phyloP scores from a whole-genome alignment of 1,284 basidiomycete genomes.

The Ceratobasidium sp. region DNA sequence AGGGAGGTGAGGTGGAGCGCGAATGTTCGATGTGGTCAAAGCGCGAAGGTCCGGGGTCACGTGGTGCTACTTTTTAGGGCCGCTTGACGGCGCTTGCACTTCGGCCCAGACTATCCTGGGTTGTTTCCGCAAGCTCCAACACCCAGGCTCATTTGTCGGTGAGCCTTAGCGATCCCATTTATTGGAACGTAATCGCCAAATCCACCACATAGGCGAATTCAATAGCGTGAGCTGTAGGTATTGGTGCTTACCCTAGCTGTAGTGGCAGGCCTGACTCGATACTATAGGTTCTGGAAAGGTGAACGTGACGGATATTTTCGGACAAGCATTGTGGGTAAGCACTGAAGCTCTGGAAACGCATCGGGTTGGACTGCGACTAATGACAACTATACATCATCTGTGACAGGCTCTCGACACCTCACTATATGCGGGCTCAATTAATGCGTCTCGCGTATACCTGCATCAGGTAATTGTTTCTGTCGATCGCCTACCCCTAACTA shows the following conservation, averaged over 20 bases:
- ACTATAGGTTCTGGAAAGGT: slow-evolving; percentile 47
- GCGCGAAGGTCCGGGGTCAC: too few relatives aligned
- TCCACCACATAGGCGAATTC: slow-evolving; percentile 12
- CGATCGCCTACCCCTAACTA: too few relatives aligned
- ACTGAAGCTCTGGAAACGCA: neutral
- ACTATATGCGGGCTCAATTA: slow-evolving; percentile 45
- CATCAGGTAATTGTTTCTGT: slow-evolving; percentile 16
- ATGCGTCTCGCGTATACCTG: slow-evolving; percentile 46
- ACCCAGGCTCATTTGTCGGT: slow-evolving; percentile 28
- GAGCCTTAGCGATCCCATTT: slow-evolving; percentile 10
- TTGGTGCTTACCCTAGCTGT: neutral
- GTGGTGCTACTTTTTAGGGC: too few relatives aligned
- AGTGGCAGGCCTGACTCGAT: neutral
- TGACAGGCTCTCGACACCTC: slow-evolving; percentile 41
- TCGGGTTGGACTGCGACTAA: neutral
- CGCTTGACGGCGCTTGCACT: too few relatives aligned
- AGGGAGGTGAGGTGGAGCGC: too few relatives aligned
- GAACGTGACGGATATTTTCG: slow-evolving; percentile 47
- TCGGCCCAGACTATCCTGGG: too few relatives aligned
- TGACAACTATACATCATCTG: neutral
- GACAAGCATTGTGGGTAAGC: slow-evolving; percentile 40
- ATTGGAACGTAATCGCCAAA: neutral
- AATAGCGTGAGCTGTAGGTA: slow-evolving; percentile 40
- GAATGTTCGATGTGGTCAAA: too few relatives aligned
- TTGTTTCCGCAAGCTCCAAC: too few relatives aligned